Conservation (phyloP, 495 filamentous ascomycete genomes). For the Sabuloglossum arenarium region DNA sequence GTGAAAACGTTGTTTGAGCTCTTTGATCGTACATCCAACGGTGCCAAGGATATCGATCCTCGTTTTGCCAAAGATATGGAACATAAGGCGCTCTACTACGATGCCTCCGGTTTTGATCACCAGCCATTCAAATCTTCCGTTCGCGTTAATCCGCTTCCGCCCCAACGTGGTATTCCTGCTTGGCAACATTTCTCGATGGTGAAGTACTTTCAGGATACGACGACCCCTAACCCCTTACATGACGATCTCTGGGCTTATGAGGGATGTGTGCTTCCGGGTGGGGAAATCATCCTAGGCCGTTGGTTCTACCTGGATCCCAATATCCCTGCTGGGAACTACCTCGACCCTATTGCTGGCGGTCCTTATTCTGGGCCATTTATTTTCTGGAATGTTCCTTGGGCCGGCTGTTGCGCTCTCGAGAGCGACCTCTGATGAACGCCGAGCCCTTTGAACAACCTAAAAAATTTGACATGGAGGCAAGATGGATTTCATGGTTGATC, state of each 20-base stretch:
- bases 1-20: neutral
- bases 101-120: neutral
- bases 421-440: too few relatives aligned
- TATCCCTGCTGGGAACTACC: neutral
- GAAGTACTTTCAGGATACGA: constrained; percentile 1
- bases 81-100: neutral
- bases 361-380: constrained; percentile 6
- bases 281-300: constrained; percentile 2
- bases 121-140: neutral
- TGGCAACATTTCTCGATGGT: constrained; percentile 6
- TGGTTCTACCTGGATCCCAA: constrained; percentile 2
- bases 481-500: neutral
- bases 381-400: neutral
- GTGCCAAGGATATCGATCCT: neutral
- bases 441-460: too few relatives aligned
- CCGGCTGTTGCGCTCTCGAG: neutral
- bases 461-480: neutral
- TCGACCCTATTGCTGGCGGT: neutral
- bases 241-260: constrained; percentile 5
- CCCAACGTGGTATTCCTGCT: constrained; percentile 2
- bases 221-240: neutral
- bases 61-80: neutral
- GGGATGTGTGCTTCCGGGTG: constrained; percentile 5
- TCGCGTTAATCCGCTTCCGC: neutral
- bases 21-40: neutral